Conservation (phyloP, 805 yeast species). For the Candida golubevii region DNA sequence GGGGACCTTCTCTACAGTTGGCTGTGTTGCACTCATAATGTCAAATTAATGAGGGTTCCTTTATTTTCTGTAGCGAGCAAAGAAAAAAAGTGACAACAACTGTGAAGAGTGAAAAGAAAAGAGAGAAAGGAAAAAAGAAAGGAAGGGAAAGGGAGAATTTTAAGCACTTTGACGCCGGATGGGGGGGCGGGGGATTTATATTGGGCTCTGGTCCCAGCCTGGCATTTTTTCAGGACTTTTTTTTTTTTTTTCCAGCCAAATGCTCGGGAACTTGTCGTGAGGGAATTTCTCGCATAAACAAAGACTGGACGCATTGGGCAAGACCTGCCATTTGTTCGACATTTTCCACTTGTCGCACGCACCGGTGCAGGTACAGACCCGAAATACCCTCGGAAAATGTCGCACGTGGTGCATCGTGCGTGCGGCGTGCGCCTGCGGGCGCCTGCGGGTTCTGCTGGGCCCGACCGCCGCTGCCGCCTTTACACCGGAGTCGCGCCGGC, state of each 20-base stretch:
- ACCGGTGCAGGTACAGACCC: background rate
- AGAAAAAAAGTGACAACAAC: slow-evolving; percentile 1
- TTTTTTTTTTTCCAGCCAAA: slow-evolving; percentile 8
- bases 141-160: no score
- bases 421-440: background rate
- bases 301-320: slow-evolving; percentile 18
- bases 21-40: slow-evolving; percentile 41
- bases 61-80: slow-evolving; percentile 2
- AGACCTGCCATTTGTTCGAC: slow-evolving; percentile 7
- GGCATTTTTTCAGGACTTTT: background rate
- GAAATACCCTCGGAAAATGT: background rate
- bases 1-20: slow-evolving; percentile 51
- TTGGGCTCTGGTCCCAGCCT: slow-evolving; percentile 3
- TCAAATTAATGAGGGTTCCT: slow-evolving; percentile 5
- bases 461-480: no score
- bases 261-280: slow-evolving; percentile 9
- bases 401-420: slow-evolving; percentile 1
- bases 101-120: background rate
- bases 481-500: no score
- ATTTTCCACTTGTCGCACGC: slow-evolving; percentile 3
- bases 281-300: slow-evolving; percentile 21
- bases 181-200: slow-evolving; percentile 16
- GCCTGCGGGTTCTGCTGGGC: background rate
- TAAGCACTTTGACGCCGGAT: background rate
- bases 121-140: background rate